Evolutionary conservation across 768 basidiomycete genomes (phyloP).

Genomic region (Clavaria fumosa): DNA sequence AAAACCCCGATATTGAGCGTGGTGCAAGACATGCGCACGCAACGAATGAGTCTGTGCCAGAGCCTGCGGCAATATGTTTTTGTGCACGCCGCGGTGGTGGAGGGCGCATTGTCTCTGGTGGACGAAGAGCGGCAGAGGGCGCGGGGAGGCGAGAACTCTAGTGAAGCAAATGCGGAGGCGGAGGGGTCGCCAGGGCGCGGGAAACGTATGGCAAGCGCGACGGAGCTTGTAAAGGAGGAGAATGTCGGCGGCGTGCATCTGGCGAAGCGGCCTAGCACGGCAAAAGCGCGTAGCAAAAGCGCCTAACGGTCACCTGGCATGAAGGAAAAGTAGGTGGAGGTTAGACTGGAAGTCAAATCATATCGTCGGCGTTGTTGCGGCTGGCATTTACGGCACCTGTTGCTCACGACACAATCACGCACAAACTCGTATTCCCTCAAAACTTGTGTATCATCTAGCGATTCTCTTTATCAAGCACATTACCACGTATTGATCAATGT

Average conservation of each 20-base stretch:
- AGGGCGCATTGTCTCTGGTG: conserved; percentile 61
- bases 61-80: conserved; percentile 91
- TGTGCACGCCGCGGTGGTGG: conserved; percentile 73
- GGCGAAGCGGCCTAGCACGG: conserved; percentile 55
- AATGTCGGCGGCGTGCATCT: conserved; percentile 37
- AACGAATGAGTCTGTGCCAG: conserved; percentile 94
- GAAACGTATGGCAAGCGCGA: conserved; percentile 59
- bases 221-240: conserved; percentile 49
- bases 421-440: no score
- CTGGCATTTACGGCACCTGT: no score
- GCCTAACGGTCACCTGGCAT: no score
- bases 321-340: no score
- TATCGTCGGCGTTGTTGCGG: no score
- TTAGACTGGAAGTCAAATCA: no score
- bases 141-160: conserved; percentile 8
- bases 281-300: conserved; percentile 24
- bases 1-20: conserved; percentile 69
- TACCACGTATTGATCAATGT: no score
- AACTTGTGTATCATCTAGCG: no score
- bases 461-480: no score
- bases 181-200: conserved; percentile 18
- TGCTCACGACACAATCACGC: no score
- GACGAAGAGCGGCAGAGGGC: conserved; percentile 39
- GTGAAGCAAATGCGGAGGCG: conserved; percentile 4
- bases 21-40: conserved; percentile 87